phyloP scores from a whole-genome alignment of 1,139 yeast species.

The Magnusiomyces magnusii region DNA sequence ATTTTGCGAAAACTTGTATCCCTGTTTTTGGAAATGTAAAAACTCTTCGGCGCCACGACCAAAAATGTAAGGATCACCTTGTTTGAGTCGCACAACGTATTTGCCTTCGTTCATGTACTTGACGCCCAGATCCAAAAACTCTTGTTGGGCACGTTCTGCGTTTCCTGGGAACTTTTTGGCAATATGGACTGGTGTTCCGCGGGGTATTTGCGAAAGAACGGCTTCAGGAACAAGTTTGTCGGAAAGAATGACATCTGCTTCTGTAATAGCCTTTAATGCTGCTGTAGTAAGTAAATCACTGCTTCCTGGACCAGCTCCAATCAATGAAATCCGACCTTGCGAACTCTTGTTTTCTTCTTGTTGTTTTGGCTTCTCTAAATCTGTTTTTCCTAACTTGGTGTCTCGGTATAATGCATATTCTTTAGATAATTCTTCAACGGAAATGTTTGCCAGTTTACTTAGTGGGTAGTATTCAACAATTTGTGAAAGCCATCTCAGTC shows the following conservation, averaged over 20 bases:
- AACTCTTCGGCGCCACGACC: slow-evolving; percentile 97
- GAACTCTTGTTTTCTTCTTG: slow-evolving; percentile 6
- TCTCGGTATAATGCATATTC: slow-evolving; percentile 30
- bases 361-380: not conserved
- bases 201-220: slow-evolving; percentile 74
- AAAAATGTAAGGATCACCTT: slow-evolving; percentile 95
- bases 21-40: slow-evolving; percentile 55
- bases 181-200: slow-evolving; percentile 64
- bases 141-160: slow-evolving; percentile 90
- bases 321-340: slow-evolving; percentile 60
- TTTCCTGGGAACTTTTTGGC: slow-evolving; percentile 96
- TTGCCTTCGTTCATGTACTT: slow-evolving; percentile 56
- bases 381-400: not conserved
- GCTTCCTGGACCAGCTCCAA: slow-evolving; percentile 95
- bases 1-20: slow-evolving; percentile 48
- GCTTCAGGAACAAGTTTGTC: slow-evolving; percentile 91
- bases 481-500: slow-evolving; percentile 83
- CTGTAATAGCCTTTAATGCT: slow-evolving; percentile 70
- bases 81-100: slow-evolving; percentile 82
- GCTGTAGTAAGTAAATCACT: slow-evolving; percentile 75
- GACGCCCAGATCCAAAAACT: slow-evolving; percentile 63
- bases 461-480: slow-evolving; percentile 89
- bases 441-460: slow-evolving; percentile 47
- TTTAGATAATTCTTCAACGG: slow-evolving; percentile 48
- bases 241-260: slow-evolving; percentile 79